Conservation (phyloP, 345 rosid genomes). For the Anacardium occidentale region DNA sequence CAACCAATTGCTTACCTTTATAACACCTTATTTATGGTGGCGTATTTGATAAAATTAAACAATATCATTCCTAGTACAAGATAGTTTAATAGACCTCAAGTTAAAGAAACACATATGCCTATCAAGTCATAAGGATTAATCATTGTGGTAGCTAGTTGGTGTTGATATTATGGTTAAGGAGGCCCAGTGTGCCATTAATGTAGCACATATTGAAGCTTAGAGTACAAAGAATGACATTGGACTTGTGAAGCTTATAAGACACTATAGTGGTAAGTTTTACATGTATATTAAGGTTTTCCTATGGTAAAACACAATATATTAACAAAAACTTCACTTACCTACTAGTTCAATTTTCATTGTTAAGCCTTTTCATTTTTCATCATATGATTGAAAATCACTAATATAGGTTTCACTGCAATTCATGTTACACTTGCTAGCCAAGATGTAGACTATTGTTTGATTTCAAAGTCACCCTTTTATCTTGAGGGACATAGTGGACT, state of each 20-base stretch:
- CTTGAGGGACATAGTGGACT: conserved; percentile 90
- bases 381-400: conserved; percentile 11
- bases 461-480: conserved; percentile 89
- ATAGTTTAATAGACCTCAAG: no score
- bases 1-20: no score
- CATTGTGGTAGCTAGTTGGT: no score
- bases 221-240: conserved; percentile 79
- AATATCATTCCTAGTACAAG: no score
- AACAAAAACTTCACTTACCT: conserved; percentile 10
- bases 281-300: background rate
- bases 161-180: conserved; percentile 93
- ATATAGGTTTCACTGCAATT: conserved; percentile 66
- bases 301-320: background rate
- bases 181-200: conserved; percentile 91
- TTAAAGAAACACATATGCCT: no score
- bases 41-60: no score
- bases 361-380: background rate
- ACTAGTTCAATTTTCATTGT: background rate
- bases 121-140: no score
- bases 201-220: conserved; percentile 87
- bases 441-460: conserved; percentile 92
- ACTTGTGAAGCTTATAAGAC: conserved; percentile 88
- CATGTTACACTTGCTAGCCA: conserved; percentile 86
- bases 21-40: no score
- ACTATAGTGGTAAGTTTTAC: conserved; percentile 64